These are phyloP conservation scores for Exophiala bonariae DNA, from an alignment of 2,329 filamentous ascomycete species.

Conservation along the genomic window DNA sequence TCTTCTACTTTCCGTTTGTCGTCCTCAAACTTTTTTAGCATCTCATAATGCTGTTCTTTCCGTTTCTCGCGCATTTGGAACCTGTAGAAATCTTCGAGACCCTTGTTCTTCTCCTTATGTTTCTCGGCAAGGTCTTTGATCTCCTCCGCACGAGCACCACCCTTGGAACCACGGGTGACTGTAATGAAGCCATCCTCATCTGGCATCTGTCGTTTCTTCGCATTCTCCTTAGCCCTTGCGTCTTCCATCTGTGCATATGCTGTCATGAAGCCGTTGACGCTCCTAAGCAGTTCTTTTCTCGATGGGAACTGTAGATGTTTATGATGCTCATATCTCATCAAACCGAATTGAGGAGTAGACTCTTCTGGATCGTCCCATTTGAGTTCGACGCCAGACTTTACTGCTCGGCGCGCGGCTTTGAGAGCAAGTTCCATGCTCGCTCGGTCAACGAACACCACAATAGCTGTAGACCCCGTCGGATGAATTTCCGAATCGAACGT, in stretches of 20 bases:
- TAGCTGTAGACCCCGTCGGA: constrained; percentile 72
- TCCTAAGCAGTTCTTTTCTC: constrained; percentile 63
- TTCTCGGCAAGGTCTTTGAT: constrained; percentile 61
- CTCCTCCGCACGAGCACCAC: constrained; percentile 72
- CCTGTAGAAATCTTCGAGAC: constrained; percentile 74
- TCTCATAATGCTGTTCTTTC: constrained; percentile 70
- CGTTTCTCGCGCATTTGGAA: constrained; percentile 80
- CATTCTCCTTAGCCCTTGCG: constrained; percentile 62
- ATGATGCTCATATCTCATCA: constrained; percentile 59
- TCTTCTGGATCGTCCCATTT: constrained; percentile 68
- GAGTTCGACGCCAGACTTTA: constrained; percentile 56
- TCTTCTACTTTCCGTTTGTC: constrained; percentile 70
- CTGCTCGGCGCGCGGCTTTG: constrained; percentile 69
- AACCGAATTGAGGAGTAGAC: constrained; percentile 59
- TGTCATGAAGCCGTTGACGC: constrained; percentile 83
- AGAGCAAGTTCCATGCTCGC: constrained; percentile 74
- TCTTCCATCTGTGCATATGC: constrained; percentile 70
- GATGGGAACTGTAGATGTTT: constrained; percentile 71
- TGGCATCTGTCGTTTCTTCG: constrained; percentile 71
- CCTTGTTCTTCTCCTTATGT: constrained; percentile 62
- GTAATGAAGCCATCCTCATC: constrained; percentile 97
- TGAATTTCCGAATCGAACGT: constrained; percentile 73
- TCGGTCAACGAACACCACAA: constrained; percentile 81
- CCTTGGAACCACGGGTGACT: constrained; percentile 74
- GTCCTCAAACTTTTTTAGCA: constrained; percentile 73